These are phyloP conservation scores for Barbarea vulgaris DNA, from an alignment of 345 rosid genomes.

Conservation along the genomic window DNA sequence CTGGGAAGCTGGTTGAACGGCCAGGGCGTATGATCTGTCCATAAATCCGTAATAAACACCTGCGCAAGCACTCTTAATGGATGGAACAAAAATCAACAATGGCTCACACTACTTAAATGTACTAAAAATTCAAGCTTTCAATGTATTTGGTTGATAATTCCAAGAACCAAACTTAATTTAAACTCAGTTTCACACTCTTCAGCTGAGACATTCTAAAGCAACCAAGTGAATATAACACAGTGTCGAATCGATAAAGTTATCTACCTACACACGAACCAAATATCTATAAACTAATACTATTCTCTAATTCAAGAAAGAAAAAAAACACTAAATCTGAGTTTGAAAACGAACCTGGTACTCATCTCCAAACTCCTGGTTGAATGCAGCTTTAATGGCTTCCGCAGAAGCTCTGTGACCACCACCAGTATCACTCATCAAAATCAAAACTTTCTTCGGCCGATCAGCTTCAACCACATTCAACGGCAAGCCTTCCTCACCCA, in stretches of 20 bases:
- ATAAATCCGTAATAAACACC: slow-evolving; percentile 96
- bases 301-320: slow-evolving; percentile 11
- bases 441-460: slow-evolving; percentile 75
- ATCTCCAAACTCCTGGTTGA: slow-evolving; percentile 80
- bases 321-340: background rate
- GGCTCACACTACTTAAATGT: background rate
- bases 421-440: slow-evolving; percentile 99
- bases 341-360: slow-evolving; percentile 77
- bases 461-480: slow-evolving; percentile 55
- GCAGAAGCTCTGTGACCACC: slow-evolving; percentile 99
- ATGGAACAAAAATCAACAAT: slow-evolving; percentile 31
- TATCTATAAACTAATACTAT: background rate
- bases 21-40: slow-evolving; percentile 99
- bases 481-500: slow-evolving; percentile 61
- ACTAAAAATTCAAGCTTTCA: background rate
- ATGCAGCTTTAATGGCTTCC: slow-evolving; percentile 92
- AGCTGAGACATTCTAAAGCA: background rate
- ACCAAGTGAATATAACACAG: slow-evolving; percentile 6
- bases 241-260: background rate
- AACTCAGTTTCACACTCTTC: background rate
- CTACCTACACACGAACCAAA: slow-evolving; percentile 14
- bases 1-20: slow-evolving; percentile 97
- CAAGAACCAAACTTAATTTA: background rate
- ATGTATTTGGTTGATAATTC: background rate
- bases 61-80: slow-evolving; percentile 55